phyloP scores from a whole-genome alignment of 2,329 filamentous ascomycete genomes.

The Sporothrix dimorphospora region DNA sequence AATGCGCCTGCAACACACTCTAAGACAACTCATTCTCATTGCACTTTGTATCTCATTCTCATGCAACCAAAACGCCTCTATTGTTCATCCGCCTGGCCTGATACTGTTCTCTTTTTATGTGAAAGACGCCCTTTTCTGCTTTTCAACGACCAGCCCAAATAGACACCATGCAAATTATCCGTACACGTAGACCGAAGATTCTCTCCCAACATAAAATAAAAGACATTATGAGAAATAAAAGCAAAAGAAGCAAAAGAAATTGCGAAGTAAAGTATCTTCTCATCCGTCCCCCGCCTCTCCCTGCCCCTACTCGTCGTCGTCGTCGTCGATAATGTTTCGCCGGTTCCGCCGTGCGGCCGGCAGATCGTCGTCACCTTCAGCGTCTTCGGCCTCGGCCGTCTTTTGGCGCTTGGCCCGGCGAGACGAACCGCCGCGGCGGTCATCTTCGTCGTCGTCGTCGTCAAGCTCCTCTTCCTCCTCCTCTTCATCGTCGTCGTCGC shows the following conservation, averaged over 20 bases:
- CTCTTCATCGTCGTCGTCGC: constrained; percentile 63
- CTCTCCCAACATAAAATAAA: neutral
- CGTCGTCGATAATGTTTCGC: constrained; percentile 63
- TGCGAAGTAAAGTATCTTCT: neutral
- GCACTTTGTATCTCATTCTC: neutral
- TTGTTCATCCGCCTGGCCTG: neutral
- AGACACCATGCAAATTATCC: neutral
- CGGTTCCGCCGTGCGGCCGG: constrained; percentile 51
- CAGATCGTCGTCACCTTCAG: constrained; percentile 56
- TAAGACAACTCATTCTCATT: neutral
- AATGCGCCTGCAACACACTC: neutral
- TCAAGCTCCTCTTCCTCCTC: constrained; percentile 61
- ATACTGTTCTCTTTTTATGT: neutral
- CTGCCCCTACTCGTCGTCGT: constrained; percentile 50
- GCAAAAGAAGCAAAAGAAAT: neutral
- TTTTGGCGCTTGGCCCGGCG: constrained; percentile 55
- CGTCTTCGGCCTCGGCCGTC: constrained; percentile 55
- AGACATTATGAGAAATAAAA: neutral
- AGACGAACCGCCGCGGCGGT: constrained; percentile 54
- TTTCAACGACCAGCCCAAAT: neutral
- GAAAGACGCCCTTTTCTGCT: neutral
- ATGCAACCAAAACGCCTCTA: neutral
- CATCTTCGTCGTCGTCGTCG: constrained; percentile 52
- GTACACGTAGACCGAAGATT: constrained; percentile 8
- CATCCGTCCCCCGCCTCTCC: neutral